Evolutionary conservation across 208 protist genomes (phyloP).

Genomic region (Tritrichomonas musculus): DNA sequence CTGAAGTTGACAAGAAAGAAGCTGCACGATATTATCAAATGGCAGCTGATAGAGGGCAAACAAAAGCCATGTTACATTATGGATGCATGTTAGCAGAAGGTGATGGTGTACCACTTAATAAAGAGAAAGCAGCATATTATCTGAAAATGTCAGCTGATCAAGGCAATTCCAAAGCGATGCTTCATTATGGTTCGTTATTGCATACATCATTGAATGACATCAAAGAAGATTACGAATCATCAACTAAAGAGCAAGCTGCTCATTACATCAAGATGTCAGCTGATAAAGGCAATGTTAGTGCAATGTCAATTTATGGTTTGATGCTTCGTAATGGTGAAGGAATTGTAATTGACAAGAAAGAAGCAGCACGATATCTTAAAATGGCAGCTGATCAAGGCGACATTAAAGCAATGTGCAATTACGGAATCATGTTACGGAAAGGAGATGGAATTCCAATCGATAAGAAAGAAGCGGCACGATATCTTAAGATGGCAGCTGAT

Average conservation of each 20-base stretch:
- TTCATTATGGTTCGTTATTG: too few species aligned
- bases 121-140: neutral
- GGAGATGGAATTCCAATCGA: neutral
- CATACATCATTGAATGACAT: too few species aligned
- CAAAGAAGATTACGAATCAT: too few species aligned
- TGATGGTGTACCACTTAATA: neutral
- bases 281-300: neutral
- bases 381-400: conserved; percentile 19
- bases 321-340: neutral
- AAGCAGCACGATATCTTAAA: neutral
- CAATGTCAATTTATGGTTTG: neutral
- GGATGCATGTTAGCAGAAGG: neutral
- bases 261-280: neutral
- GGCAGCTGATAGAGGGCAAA: neutral
- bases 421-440: neutral
- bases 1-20: too few species aligned
- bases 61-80: neutral
- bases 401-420: neutral
- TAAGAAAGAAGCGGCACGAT: neutral
- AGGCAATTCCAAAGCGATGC: neutral
- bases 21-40: too few species aligned
- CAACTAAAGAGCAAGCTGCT: neutral
- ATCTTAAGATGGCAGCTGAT: neutral
- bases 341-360: neutral
- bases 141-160: neutral